Conservation (phyloP, 352 stramenopile species). For the Phytophthora uliginosa region DNA sequence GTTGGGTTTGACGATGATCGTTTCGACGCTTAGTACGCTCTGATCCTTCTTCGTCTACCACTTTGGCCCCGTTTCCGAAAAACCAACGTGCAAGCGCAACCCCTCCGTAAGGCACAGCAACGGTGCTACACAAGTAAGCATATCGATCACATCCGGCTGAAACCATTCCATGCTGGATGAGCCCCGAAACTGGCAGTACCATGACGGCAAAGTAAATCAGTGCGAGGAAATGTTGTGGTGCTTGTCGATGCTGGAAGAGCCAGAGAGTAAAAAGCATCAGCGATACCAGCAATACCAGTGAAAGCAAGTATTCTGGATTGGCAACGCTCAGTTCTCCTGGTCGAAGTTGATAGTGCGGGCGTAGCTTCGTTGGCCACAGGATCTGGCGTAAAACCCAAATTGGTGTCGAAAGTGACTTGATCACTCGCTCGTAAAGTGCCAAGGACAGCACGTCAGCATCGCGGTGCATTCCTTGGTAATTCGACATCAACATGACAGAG, state of each 20-base stretch:
- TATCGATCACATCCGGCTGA: slow-evolving; percentile 66
- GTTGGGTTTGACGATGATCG: slow-evolving; percentile 6
- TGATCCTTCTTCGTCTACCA: slow-evolving; percentile 4
- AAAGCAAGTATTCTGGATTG: slow-evolving; percentile 52
- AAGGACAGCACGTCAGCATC: slow-evolving; percentile 58
- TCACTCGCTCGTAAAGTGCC: slow-evolving; percentile 41
- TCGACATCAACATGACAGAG: slow-evolving; percentile 54
- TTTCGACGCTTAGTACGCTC: slow-evolving; percentile 2
- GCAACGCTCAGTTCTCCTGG: slow-evolving; percentile 42
- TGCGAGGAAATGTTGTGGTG: slow-evolving; percentile 44
- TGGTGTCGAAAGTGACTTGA: slow-evolving; percentile 57
- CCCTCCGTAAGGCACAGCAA: slow-evolving; percentile 53
- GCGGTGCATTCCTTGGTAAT: slow-evolving; percentile 45
- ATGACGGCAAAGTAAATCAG: slow-evolving; percentile 53
- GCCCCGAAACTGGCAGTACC: slow-evolving; percentile 63
- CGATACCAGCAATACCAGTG: slow-evolving; percentile 14
- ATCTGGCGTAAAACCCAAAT: slow-evolving; percentile 48
- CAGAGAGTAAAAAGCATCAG: slow-evolving; percentile 31
- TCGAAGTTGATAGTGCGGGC: slow-evolving; percentile 64
- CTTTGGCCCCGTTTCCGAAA: not conserved
- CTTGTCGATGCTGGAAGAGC: slow-evolving; percentile 22
- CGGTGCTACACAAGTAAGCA: slow-evolving; percentile 64
- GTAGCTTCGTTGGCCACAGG: slow-evolving; percentile 59
- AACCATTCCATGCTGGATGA: slow-evolving; percentile 83
- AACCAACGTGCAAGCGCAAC: slow-evolving; percentile 17